These are phyloP conservation scores for Aristolochia contorta DNA, from an alignment of 164 flowering plant species.

Conservation along the genomic window DNA sequence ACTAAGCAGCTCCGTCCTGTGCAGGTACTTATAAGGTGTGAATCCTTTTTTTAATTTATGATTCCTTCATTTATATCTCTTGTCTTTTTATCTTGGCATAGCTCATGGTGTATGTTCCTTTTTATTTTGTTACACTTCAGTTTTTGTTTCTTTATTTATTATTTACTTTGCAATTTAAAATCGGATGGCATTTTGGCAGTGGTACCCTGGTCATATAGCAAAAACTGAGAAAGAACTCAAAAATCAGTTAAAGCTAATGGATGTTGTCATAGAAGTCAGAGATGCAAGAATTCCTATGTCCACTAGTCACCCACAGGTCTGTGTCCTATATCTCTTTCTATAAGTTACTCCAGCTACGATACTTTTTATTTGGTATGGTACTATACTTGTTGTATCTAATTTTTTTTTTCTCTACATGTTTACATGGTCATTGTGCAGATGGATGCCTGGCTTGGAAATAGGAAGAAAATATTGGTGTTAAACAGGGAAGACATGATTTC, in stretches of 20 bases:
- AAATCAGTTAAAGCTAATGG: slow-evolving; percentile 89
- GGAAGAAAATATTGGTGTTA: slow-evolving; percentile 72
- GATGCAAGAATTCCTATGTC: slow-evolving; percentile 95
- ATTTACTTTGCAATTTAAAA: neutral
- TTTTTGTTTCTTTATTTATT: neutral
- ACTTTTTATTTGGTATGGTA: neutral
- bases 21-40: slow-evolving; percentile 50
- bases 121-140: too few species aligned
- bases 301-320: slow-evolving; percentile 83
- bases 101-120: neutral
- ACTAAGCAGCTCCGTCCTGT: slow-evolving; percentile 73
- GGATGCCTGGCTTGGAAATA: slow-evolving; percentile 87
- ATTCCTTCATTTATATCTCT: neutral
- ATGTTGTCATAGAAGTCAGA: slow-evolving; percentile 95
- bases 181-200: slow-evolving; percentile 32
- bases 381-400: neutral
- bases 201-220: slow-evolving; percentile 99
- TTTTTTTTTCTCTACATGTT: neutral
- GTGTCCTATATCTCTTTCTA: neutral
- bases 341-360: neutral
- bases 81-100: neutral
- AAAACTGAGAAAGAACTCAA: slow-evolving; percentile 87
- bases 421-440: slow-evolving; percentile 30
- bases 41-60: slow-evolving; percentile 4
- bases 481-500: slow-evolving; percentile 99